A percentile compares a stretch with the other conserved stretches of the same genome.
These are phyloP conservation scores for Arthroderma uncinatum DNA, from an alignment of 2,329 filamentous ascomycete genomes.

Conservation along the genomic window DNA sequence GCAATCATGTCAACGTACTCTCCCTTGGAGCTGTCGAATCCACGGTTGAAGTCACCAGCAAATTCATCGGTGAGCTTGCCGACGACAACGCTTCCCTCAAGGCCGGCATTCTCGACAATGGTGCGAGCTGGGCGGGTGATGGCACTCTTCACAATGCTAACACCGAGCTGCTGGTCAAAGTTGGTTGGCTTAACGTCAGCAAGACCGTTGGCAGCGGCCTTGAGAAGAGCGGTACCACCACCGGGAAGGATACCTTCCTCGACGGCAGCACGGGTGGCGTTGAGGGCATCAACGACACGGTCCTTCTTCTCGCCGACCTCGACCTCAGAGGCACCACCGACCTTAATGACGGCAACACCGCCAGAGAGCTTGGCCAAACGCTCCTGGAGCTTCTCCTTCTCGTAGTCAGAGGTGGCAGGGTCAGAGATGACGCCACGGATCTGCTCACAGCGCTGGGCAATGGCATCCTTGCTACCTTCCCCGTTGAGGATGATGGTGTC, in stretches of 20 bases:
- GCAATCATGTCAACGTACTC: constrained; percentile 99
- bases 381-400: constrained; percentile 99
- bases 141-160: constrained; percentile 94
- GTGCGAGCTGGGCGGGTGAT: constrained; percentile 90
- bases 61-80: constrained; percentile 97
- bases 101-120: constrained; percentile 95
- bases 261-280: constrained; percentile 93
- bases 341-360: constrained; percentile 98
- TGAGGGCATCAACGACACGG: constrained; percentile 94
- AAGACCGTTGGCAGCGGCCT: constrained; percentile 85
- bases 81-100: constrained; percentile 90
- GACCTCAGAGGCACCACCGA: constrained; percentile 92
- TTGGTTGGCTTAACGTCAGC: constrained; percentile 74
- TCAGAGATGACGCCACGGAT: constrained; percentile 95
- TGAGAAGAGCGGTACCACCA: constrained; percentile 95
- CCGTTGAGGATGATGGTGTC: constrained; percentile 98
- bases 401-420: constrained; percentile 91
- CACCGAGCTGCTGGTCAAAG: constrained; percentile 98
- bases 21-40: constrained; percentile 91
- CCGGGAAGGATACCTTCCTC: constrained; percentile 98
- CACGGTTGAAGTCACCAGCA: constrained; percentile 89
- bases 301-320: constrained; percentile 99
- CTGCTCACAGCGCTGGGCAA: constrained; percentile 94
- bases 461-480: constrained; percentile 85
- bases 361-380: constrained; percentile 98